Percentiles rank a stretch among this genome's conserved stretches.
These are phyloP conservation scores for Adansonia gregorii DNA, from an alignment of 441 rosid species.

Conservation along the genomic window DNA sequence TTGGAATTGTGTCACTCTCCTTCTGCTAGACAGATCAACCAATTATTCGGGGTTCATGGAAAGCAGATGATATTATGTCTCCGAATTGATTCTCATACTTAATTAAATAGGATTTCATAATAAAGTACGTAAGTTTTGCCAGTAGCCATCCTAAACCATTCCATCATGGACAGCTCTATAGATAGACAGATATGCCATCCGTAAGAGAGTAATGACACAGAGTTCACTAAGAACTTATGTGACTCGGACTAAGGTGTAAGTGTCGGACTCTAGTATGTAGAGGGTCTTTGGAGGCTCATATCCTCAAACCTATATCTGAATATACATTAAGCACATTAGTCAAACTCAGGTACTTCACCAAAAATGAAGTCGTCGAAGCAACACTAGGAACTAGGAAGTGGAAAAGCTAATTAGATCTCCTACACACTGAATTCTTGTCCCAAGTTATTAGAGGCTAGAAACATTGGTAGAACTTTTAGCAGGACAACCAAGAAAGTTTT, in stretches of 20 bases:
- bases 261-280: no score
- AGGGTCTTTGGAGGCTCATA: no score
- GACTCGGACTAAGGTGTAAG: no score
- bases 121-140: neutral
- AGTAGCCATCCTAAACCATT: no score
- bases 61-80: neutral
- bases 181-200: no score
- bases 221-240: no score
- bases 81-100: neutral
- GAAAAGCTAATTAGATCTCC: neutral
- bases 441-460: neutral
- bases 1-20: neutral
- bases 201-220: neutral
- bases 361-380: no score
- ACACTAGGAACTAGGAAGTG: neutral
- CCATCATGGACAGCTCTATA: no score
- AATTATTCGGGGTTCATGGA: neutral
- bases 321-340: no score
- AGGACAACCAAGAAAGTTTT: neutral
- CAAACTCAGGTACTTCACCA: no score
- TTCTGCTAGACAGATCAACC: constrained; percentile 4
- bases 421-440: neutral
- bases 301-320: no score
- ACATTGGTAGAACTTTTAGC: neutral
- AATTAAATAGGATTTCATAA: neutral